A percentile compares a stretch with the other conserved stretches of the same genome.
phyloP scores from a whole-genome alignment of 1,284 basidiomycete genomes.

The Neolentinus lepideus region DNA sequence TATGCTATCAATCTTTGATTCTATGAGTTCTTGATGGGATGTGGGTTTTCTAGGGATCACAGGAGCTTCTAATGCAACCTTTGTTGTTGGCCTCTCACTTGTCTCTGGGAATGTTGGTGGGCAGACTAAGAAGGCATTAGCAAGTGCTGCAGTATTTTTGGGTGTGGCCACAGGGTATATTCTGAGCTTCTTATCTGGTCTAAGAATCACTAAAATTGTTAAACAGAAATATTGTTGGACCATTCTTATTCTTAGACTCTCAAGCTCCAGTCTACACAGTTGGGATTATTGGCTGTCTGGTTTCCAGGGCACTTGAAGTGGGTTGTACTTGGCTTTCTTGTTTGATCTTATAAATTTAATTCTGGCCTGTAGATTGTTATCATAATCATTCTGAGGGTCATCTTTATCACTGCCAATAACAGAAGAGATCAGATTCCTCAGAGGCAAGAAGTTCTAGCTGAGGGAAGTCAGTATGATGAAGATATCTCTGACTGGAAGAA shows the following conservation, averaged over 20 bases:
- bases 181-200: constrained; percentile 7
- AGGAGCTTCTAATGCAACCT: constrained; percentile 33
- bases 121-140: constrained; percentile 30
- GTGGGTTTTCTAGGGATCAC: constrained; percentile 19
- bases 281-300: constrained; percentile 32
- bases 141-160: neutral
- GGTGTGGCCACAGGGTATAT: constrained; percentile 23
- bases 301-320: constrained; percentile 17
- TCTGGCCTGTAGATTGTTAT: constrained; percentile 19
- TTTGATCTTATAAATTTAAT: constrained; percentile 8
- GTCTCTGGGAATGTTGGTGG: constrained; percentile 39
- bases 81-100: constrained; percentile 35
- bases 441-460: constrained; percentile 9
- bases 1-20: no score
- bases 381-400: constrained; percentile 29
- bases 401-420: constrained; percentile 29
- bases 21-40: no score
- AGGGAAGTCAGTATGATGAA: neutral
- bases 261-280: constrained; percentile 32
- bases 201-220: neutral
- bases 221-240: constrained; percentile 30
- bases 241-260: constrained; percentile 28
- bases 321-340: constrained; percentile 4
- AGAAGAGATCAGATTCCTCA: constrained; percentile 24
- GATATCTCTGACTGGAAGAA: neutral